Conservation (phyloP, 345 rosid genomes). For the Pugionium dolabratum region DNA sequence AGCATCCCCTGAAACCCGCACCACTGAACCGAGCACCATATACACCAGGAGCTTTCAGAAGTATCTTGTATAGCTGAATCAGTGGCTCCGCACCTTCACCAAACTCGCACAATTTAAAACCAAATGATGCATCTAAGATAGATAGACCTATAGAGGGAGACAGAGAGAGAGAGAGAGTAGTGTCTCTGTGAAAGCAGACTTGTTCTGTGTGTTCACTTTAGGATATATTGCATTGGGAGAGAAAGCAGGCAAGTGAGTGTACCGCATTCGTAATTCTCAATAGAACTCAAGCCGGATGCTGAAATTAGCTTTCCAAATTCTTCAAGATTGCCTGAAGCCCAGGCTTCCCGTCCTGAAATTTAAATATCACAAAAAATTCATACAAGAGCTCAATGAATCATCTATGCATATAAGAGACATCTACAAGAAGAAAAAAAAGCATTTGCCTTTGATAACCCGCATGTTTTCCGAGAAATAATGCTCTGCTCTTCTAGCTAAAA, state of each 20-base stretch:
- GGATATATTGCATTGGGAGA: not conserved
- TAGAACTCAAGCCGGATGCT: slow-evolving; percentile 90
- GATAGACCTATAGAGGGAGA: too few relatives aligned
- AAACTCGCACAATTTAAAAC: slow-evolving; percentile 13
- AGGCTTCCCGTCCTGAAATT: slow-evolving; percentile 73
- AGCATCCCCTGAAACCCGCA: slow-evolving; percentile 93
- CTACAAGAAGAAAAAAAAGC: slow-evolving; percentile 1
- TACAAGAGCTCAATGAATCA: not conserved
- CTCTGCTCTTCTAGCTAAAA: slow-evolving; percentile 79
- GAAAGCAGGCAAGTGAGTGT: slow-evolving; percentile 19
- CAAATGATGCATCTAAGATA: not conserved
- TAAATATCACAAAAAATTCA: slow-evolving; percentile 15
- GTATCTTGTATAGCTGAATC: slow-evolving; percentile 72
- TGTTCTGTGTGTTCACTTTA: not conserved
- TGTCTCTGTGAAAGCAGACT: not conserved
- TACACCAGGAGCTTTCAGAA: slow-evolving; percentile 74
- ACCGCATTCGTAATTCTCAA: slow-evolving; percentile 90
- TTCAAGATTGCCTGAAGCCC: slow-evolving; percentile 72
- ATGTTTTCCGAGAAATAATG: slow-evolving; percentile 85
- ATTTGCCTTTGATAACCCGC: slow-evolving; percentile 73
- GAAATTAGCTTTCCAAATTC: slow-evolving; percentile 79
- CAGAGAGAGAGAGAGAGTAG: not conserved
- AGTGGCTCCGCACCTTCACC: slow-evolving; percentile 73
- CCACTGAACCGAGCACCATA: slow-evolving; percentile 90
- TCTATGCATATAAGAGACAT: not conserved